A percentile compares a stretch with the other conserved stretches of the same genome.
phyloP scores from a whole-genome alignment of 2,329 filamentous ascomycete genomes.

The Fusarium euwallaceae region DNA sequence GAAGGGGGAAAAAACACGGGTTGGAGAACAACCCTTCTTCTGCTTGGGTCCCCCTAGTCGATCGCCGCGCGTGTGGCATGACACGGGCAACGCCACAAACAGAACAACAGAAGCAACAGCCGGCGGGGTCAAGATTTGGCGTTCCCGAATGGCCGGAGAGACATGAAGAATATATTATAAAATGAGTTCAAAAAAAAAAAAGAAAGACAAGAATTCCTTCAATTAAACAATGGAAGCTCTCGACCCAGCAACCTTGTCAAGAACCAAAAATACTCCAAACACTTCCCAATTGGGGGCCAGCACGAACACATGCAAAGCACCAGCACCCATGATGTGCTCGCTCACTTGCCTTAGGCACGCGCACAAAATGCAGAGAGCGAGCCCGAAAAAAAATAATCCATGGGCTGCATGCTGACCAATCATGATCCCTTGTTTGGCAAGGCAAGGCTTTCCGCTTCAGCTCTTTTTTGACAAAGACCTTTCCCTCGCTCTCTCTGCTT shows the following conservation, averaged over 20 bases:
- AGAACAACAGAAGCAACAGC: constrained; percentile 1
- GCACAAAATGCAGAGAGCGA: neutral
- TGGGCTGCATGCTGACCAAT: constrained; percentile 22
- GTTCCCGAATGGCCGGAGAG: neutral
- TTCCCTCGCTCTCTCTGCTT: constrained; percentile 6
- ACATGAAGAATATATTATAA: neutral
- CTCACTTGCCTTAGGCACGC: neutral
- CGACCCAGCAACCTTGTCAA: neutral
- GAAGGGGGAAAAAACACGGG: neutral
- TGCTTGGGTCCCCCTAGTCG: neutral
- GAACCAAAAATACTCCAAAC: neutral
- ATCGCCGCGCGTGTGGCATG: constrained; percentile 11
- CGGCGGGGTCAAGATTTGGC: constrained; percentile 9
- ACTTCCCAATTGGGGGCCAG: neutral
- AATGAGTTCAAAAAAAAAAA: neutral
- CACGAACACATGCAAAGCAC: neutral
- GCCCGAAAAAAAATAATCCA: neutral
- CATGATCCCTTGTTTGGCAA: constrained; percentile 22
- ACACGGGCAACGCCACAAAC: constrained; percentile 8
- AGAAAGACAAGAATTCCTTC: neutral
- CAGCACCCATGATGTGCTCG: neutral
- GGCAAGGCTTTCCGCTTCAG: constrained; percentile 26
- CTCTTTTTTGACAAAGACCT: constrained; percentile 1
- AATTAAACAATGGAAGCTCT: neutral
- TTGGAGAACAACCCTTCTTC: neutral